Evolutionary conservation across 306 rosid genomes (phyloP), one percentile per base, ranked within the genome.

Genomic region (Coriaria nepalensis): DNA sequence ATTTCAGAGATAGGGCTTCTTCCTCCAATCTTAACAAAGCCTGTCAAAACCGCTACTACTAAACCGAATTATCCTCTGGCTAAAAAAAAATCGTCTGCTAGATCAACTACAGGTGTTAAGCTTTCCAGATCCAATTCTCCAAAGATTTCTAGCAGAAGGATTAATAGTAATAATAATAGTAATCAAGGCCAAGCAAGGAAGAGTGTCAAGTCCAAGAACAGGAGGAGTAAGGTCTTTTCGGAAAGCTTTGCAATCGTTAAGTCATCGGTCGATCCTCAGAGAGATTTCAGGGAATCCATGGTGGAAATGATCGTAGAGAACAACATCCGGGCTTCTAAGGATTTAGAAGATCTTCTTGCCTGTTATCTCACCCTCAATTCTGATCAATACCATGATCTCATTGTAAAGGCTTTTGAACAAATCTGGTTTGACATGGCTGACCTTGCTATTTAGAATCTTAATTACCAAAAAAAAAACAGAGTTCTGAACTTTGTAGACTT

Each of bases 281-380:
- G 76, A 10, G 96, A 86, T 43, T 86, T 86, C 68, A 79, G 78
- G 48, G 92, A 82, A 9, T 86, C 96, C 59, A 82, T 86, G 96
- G 77, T 77, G 71, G 96, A 86, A 73, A 86, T 86, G 96, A 86
- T 86, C 47, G 79, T 77, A 67, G 68, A 74, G 75, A 77, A 86
- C 68, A 77, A 82, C 55, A 82, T 86, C 40, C 79, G 78, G 61
- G 67, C 68, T 0, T 79, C 94, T 2, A 82, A 77, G 77, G 94
- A 82, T 38, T 69, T 82, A 66, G 96, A 86, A 48, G 96, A 82
- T 37, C 96, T 86, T 64, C 94, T 86, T 54, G 94, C 94, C 43
- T 86, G 94, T 33, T 86, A 82, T 55, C 90, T 86, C 5, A 69
- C 86, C 35, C 52, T 86, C 36, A 86, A 86, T 60, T 75, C 96